phyloP scores from a whole-genome alignment of 495 filamentous ascomycete species.

The Peziza echinospora region DNA sequence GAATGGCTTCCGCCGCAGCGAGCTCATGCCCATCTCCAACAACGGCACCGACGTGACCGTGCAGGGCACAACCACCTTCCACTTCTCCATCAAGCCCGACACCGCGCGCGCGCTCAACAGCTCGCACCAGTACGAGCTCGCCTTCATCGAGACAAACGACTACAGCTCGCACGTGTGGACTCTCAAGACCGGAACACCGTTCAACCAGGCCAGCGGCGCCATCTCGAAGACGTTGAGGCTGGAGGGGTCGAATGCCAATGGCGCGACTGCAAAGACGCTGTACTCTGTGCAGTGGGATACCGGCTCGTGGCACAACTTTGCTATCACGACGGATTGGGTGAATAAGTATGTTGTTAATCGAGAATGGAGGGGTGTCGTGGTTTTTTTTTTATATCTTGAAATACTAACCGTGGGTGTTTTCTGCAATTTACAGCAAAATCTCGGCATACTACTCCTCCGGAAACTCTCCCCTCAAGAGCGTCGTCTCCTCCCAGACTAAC shows the following conservation, averaged over 20 bases:
- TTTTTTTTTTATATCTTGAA: too few species aligned
- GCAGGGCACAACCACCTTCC: constrained; percentile 29
- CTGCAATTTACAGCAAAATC: constrained; percentile 25
- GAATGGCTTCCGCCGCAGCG: constrained; percentile 34
- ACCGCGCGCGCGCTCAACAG: constrained; percentile 27
- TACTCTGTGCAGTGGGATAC: constrained; percentile 23
- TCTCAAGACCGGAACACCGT: constrained; percentile 28
- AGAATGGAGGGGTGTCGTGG: too few species aligned
- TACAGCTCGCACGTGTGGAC: constrained; percentile 36
- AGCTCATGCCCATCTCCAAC: constrained; percentile 30
- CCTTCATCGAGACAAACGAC: constrained; percentile 34
- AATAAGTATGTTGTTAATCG: constrained; percentile 27
- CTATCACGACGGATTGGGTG: constrained; percentile 29
- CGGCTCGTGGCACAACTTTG: constrained; percentile 36
- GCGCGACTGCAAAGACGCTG: constrained; percentile 18
- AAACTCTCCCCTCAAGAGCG: constrained; percentile 26
- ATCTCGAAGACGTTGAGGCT: constrained; percentile 9
- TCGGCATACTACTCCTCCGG: constrained; percentile 32
- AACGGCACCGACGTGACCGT: constrained; percentile 25
- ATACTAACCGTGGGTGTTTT: too few species aligned
- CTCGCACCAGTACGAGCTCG: constrained; percentile 35
- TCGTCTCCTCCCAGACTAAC: constrained; percentile 27
- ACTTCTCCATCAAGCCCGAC: constrained; percentile 33
- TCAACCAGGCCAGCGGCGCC: not conserved
- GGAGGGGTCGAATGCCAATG: constrained; percentile 6